Evolutionary conservation across 805 yeast genomes (phyloP).

Genomic region (Hanseniaspora osmophila): DNA sequence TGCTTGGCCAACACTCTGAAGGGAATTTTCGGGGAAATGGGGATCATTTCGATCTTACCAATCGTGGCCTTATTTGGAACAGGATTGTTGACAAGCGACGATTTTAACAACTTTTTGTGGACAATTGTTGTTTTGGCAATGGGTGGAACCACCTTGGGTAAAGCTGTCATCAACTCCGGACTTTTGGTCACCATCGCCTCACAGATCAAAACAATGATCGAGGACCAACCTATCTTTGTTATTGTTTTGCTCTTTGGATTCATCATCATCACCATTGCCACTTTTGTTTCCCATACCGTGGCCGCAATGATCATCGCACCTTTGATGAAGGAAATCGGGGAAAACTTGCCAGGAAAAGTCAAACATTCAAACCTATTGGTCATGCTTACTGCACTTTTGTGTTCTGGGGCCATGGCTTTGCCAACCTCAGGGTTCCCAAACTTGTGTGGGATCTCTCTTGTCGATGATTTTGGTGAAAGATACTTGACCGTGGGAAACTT

Average conservation of each 20-base stretch:
- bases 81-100: constrained; percentile 75
- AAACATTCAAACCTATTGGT: constrained; percentile 81
- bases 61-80: constrained; percentile 86
- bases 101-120: constrained; percentile 93
- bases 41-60: constrained; percentile 85
- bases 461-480: constrained; percentile 83
- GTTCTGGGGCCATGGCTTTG: constrained; percentile 94
- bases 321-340: constrained; percentile 80
- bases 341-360: constrained; percentile 37
- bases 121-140: constrained; percentile 87
- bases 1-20: constrained; percentile 70
- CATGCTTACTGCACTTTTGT: constrained; percentile 46
- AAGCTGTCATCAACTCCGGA: constrained; percentile 88
- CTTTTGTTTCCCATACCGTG: constrained; percentile 92
- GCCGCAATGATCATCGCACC: constrained; percentile 92
- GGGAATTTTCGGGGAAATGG: constrained; percentile 82
- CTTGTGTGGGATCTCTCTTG: constrained; percentile 89
- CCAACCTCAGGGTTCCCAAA: constrained; percentile 98
- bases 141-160: constrained; percentile 96
- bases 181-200: constrained; percentile 65
- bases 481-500: constrained; percentile 78
- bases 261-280: constrained; percentile 70
- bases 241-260: constrained; percentile 70
- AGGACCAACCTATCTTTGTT: constrained; percentile 53
- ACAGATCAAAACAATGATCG: constrained; percentile 50